Base-by-base conservation (phyloP, 441 rosid genomes). In the Francoa sonchifolia region DNA sequence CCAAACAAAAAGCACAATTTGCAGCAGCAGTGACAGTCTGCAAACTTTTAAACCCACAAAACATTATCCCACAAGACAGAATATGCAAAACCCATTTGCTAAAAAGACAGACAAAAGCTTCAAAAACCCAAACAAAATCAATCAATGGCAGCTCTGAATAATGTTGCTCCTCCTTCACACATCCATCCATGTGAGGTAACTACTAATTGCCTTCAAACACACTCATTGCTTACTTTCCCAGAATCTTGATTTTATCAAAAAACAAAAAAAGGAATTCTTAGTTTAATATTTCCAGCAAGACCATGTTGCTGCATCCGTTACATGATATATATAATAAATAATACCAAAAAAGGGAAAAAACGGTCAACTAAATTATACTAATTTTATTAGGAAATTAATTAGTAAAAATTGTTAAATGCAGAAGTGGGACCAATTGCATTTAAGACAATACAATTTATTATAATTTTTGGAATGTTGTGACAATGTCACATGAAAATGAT, bases 121-220 rank as follows among this genome's bases (percentile, higher is more conserved):
- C 54, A 37, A 67, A 58, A 58, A 53, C 36, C 61, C 56, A 46
- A 54, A 63, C 47, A 42, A 27, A 51, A 52, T 42, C 44, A 41
- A 52, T 47, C 59, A 48, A 60, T 67, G 59, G 54, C 55, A 47
- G 45, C 52, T 19, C 58, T 21, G 53, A 54, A 59, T 50, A 41
- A 50, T 50, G n/a, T n/a, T n/a, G n/a, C n/a, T n/a, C 35, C 31
- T 30, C 34, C 52, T n/a, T 26, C 15, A 23, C 70, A 50, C 69
- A 55, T 56, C 55, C 56, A 58, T 38, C 19, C 63, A 58, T 49
- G 83, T 72, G 86, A 87, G 79, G 47, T 64, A 33, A 81, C 15
- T 44, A n/a, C n/a, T n/a, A n/a, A n/a, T 53, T 55, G 33, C 65
- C 88, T 72, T 70, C 34, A 45, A 65, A 65, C 82, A 67, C 60